phyloP scores from a whole-genome alignment of 495 filamentous ascomycete species.

The Xylaria bambusicola region DNA sequence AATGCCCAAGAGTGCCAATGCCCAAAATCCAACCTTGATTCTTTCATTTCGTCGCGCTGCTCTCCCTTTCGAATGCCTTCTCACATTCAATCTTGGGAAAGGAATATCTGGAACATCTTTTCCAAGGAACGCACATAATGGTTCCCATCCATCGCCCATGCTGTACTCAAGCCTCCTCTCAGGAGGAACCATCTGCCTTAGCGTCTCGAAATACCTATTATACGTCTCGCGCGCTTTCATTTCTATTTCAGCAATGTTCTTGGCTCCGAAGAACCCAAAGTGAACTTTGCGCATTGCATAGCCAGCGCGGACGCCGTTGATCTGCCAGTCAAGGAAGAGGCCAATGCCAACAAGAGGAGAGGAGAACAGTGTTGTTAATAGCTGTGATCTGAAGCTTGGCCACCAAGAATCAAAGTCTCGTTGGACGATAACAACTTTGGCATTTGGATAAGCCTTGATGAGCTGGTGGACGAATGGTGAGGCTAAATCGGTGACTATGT shows the following conservation, averaged over 20 bases:
- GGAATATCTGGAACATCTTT: constrained; percentile 25
- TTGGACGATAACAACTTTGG: constrained; percentile 45
- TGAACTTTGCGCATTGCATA: background rate
- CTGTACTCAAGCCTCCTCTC: constrained; percentile 43
- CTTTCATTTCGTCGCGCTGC: no score
- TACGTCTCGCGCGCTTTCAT: background rate
- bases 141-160: constrained; percentile 50
- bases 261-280: background rate
- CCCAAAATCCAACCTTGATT: no score
- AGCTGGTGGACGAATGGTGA: constrained; percentile 40
- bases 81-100: constrained; percentile 11
- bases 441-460: constrained; percentile 49
- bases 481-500: constrained; percentile 42
- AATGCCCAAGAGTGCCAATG: no score
- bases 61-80: no score
- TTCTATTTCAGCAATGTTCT: background rate
- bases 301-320: no score
- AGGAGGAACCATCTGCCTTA: constrained; percentile 32
- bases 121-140: constrained; percentile 45
- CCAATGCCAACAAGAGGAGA: constrained; percentile 3
- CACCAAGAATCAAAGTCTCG: constrained; percentile 42
- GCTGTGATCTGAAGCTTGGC: constrained; percentile 22
- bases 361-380: background rate
- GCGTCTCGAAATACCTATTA: constrained; percentile 13
- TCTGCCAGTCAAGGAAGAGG: background rate